Evolutionary conservation across 2,329 filamentous ascomycete species (phyloP).

Genomic region (Biscogniauxia marginata): DNA sequence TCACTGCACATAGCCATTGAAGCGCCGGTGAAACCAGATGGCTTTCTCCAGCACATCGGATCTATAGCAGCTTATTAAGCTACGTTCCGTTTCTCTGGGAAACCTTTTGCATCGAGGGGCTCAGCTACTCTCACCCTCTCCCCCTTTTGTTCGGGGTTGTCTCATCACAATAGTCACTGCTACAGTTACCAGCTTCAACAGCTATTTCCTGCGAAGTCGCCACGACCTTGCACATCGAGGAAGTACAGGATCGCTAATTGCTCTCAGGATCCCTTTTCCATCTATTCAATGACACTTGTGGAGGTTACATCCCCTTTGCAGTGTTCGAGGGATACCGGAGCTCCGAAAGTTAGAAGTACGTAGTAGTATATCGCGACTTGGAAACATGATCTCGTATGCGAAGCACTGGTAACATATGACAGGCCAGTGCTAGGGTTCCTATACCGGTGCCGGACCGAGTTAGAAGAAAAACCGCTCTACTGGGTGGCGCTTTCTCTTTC

Average conservation of each 20-base stretch:
- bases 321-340: neutral
- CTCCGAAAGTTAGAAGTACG: neutral
- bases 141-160: neutral
- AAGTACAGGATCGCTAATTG: neutral
- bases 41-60: neutral
- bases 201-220: neutral
- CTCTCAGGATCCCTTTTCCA: neutral
- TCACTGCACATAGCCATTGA: neutral
- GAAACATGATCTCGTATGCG: neutral
- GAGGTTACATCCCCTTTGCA: neutral
- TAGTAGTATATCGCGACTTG: neutral
- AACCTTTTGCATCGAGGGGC: neutral
- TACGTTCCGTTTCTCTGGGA: neutral
- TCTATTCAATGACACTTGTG: neutral
- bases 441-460: too few species aligned
- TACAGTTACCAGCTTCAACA: neutral
- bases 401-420: neutral
- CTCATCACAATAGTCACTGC: neutral
- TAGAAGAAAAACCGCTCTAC: too few species aligned
- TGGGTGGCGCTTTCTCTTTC: too few species aligned
- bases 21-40: neutral
- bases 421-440: too few species aligned
- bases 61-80: neutral
- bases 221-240: neutral
- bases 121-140: neutral